Evolutionary conservation across 2,329 filamentous ascomycete genomes (phyloP), one percentile per base, ranked within the genome.

Genomic region (Polytolypa hystricis): DNA sequence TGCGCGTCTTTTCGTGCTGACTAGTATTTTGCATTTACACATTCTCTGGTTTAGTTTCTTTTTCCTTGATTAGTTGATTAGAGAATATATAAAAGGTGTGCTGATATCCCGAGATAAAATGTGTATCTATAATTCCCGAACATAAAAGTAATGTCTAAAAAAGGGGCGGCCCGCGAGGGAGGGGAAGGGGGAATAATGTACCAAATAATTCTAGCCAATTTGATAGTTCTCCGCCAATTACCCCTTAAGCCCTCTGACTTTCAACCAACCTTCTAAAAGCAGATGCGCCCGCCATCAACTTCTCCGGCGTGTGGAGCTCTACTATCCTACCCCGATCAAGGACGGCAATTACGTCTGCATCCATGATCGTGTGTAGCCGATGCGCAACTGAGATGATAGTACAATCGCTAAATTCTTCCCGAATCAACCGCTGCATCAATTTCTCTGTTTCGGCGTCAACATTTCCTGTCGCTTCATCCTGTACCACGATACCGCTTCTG

Each of bases 351-450:
- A 53, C 56, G 41, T 62, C 58, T 33, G 53, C 61, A 41, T 61
- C 58, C 2, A 61, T 51, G 29, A 62, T 60, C 0, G 57, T 60
- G 25, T 71, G 65, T 27, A 76, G 57, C 18, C 71, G 69, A 53
- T 76, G 72, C 4, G 71, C 70, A 2, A 76, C 68, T 0, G 68
- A 63, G 34, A 76, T 62, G 37, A 83, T 69, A 0, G 79, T 83
- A 41, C 73, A 70, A 3, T 59, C 60, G 2, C 54, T 51, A 48
- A 79, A 77, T 19, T 65, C 62, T 30, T 66, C 58, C 3, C 71
- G 64, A 37, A 79, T 66, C 19, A 75, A 61, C 19, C 61, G 60
- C 48, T 78, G 73, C 55, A 79, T 73, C 16, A 65, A 58, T 23
- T 65, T 58, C 45, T 79, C 75, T 2, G 74, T 77, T 35, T 65